These are phyloP conservation scores for Acer saccharum DNA, from an alignment of 345 rosid genomes.

Conservation along the genomic window DNA sequence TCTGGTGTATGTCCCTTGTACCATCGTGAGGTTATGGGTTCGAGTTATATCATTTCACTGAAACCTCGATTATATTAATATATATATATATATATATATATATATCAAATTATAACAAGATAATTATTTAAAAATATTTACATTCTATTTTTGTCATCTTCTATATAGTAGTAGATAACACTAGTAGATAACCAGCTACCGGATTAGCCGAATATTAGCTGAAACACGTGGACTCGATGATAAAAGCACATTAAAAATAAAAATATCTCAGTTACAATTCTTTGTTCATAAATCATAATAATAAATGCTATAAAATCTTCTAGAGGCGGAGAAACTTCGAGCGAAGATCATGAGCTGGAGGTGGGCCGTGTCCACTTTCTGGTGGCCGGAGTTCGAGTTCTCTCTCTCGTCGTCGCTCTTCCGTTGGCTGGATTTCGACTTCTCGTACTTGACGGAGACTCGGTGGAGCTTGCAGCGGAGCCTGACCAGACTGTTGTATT, in stretches of 20 bases:
- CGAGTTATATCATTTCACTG: too few species aligned
- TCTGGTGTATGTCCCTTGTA: too few species aligned
- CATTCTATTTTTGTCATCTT: too few species aligned
- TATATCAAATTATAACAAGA: too few species aligned
- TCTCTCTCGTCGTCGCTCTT: constrained; percentile 31
- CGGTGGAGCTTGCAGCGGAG: constrained; percentile 16
- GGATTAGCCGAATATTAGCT: background rate
- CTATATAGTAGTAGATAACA: background rate
- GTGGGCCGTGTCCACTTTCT: constrained; percentile 23
- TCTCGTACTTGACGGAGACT: constrained; percentile 18
- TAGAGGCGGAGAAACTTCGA: background rate
- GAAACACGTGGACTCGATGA: constrained; percentile 13
- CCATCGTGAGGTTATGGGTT: too few species aligned
- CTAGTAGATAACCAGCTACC: background rate
- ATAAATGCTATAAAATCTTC: background rate
- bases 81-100: too few species aligned
- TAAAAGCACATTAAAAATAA: too few species aligned
- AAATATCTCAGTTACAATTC: constrained; percentile 7
- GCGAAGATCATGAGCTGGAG: constrained; percentile 19
- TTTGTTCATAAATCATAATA: background rate
- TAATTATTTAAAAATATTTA: too few species aligned
- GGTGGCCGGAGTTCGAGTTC: constrained; percentile 68
- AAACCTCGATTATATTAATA: too few species aligned
- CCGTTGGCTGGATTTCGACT: constrained; percentile 63
- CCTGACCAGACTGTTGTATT: constrained; percentile 33